These are phyloP conservation scores for Penicillium sp. DNA, from an alignment of 2,329 filamentous ascomycete species.

Conservation along the genomic window DNA sequence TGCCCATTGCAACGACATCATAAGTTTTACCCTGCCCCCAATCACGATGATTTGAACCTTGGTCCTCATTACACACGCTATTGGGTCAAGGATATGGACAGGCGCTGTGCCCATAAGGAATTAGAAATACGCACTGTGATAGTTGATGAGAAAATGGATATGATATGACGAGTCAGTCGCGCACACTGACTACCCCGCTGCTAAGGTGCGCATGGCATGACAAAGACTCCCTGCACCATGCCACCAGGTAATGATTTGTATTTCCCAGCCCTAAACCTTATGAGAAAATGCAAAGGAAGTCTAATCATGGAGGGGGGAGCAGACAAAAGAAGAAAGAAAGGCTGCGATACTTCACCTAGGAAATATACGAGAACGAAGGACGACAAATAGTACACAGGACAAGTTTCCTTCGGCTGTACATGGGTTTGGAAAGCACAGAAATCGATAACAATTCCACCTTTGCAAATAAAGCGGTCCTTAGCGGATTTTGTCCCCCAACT, in stretches of 20 bases:
- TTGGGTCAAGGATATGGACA: too few species aligned
- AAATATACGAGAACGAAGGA: too few species aligned
- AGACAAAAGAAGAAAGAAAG: background rate
- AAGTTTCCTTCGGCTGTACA: too few species aligned
- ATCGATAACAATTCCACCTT: background rate
- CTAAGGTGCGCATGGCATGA: background rate
- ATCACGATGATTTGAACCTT: too few species aligned
- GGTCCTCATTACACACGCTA: too few species aligned
- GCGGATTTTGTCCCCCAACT: too few species aligned
- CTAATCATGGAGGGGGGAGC: background rate
- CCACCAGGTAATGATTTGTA: background rate
- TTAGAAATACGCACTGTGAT: constrained; percentile 14
- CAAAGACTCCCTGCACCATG: background rate
- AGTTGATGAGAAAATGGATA: background rate
- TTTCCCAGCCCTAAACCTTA: background rate
- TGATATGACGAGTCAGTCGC: constrained; percentile 12
- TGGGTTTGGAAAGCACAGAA: too few species aligned
- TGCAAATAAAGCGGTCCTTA: background rate
- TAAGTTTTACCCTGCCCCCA: too few species aligned
- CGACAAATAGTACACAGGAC: too few species aligned
- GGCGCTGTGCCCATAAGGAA: background rate
- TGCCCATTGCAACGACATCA: too few species aligned
- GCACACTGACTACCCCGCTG: background rate
- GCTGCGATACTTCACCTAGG: too few species aligned
- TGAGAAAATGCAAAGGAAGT: background rate